phyloP scores from a whole-genome alignment of 2,329 filamentous ascomycete species.

The Tricladium varicosporioides region DNA sequence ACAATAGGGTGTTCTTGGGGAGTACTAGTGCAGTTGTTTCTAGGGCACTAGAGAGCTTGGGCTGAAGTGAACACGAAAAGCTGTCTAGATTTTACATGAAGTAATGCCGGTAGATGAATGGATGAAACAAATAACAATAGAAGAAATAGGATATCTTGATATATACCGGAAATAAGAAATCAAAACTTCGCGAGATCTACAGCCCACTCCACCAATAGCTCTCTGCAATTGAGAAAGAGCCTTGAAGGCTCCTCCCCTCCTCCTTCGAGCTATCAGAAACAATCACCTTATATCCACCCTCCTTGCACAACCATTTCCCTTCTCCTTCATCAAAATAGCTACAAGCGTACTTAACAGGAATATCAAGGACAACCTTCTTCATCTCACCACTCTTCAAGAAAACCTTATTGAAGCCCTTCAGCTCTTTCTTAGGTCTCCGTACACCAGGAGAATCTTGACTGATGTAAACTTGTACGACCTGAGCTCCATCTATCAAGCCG shows the following conservation, averaged over 20 bases:
- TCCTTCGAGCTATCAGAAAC: conserved; percentile 55
- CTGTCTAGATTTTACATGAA: too few species aligned
- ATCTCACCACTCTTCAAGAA: conserved; percentile 58
- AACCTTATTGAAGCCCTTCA: conserved; percentile 66
- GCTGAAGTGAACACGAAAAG: too few species aligned
- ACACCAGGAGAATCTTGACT: conserved; percentile 51
- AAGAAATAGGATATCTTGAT: too few species aligned
- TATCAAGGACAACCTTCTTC: conserved; percentile 52
- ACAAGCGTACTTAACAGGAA: conserved; percentile 62
- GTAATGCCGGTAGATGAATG: too few species aligned
- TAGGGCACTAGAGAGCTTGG: too few species aligned
- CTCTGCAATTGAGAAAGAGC: conserved; percentile 54
- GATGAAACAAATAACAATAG: too few species aligned
- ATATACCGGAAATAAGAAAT: too few species aligned
- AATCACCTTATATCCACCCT: conserved; percentile 63
- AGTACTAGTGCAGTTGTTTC: too few species aligned
- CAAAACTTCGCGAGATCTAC: conserved; percentile 29
- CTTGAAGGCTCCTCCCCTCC: conserved; percentile 35
- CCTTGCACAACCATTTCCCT: conserved; percentile 63
- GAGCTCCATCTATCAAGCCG: conserved; percentile 50
- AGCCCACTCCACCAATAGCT: conserved; percentile 68
- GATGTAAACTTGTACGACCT: conserved; percentile 59
- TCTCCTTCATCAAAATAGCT: conserved; percentile 70
- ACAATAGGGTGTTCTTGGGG: too few species aligned
- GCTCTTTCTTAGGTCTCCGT: conserved; percentile 56